Conservation (phyloP, 805 yeast species). For the Wickerhamomyces subpelliculosus region DNA sequence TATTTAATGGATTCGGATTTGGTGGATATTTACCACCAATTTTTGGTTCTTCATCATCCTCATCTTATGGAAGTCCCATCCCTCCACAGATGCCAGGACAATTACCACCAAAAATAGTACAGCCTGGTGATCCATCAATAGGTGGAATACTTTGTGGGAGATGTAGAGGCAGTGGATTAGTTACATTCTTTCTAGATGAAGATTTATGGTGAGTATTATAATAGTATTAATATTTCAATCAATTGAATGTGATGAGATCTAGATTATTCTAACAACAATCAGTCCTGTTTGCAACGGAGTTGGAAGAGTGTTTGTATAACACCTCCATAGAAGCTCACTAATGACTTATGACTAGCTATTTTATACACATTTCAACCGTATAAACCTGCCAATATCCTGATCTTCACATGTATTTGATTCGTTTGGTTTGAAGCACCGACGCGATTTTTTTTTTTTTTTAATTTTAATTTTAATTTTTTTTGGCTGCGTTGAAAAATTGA, state of each 20-base stretch:
- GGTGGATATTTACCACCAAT: slow-evolving; percentile 4
- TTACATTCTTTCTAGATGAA: slow-evolving; percentile 48
- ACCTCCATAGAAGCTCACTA: neutral
- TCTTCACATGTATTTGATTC: no score
- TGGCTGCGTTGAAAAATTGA: no score
- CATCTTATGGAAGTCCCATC: no score
- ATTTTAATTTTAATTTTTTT: no score
- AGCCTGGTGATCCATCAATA: slow-evolving; percentile 66
- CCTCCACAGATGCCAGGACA: no score
- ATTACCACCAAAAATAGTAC: slow-evolving; percentile 40
- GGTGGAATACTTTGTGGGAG: slow-evolving; percentile 68
- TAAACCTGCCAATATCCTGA: no score
- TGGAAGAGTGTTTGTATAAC: slow-evolving; percentile 1
- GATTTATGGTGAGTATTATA: slow-evolving; percentile 63
- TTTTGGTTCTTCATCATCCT: no score
- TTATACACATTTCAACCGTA: no score
- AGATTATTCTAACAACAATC: neutral
- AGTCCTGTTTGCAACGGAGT: slow-evolving; percentile 2
- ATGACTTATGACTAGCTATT: neutral
- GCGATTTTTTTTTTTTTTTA: no score
- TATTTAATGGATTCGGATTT: no score
- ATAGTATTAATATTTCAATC: slow-evolving; percentile 18
- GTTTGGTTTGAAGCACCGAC: neutral
- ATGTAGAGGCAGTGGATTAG: slow-evolving; percentile 61
- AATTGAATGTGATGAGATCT: neutral